Conservation (phyloP, 2,329 filamentous ascomycete species). For the Proliferodiscus dingleyae region DNA sequence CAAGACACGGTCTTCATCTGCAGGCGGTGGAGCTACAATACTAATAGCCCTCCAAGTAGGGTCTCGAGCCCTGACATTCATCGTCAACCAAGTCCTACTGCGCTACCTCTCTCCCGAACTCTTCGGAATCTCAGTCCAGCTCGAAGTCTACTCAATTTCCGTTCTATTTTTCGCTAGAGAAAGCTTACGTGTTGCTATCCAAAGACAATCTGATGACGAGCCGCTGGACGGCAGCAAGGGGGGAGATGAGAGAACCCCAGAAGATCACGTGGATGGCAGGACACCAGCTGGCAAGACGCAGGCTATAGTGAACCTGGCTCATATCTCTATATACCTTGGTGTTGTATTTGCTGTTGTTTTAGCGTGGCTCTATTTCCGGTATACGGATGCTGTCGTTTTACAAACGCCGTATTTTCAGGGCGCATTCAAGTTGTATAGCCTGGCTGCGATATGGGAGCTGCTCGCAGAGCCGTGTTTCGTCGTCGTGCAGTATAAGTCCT, state of each 20-base stretch:
- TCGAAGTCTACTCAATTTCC: constrained; percentile 89
- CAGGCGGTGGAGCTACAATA: constrained; percentile 22
- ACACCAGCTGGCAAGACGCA: constrained; percentile 49
- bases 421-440: constrained; percentile 50
- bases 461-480: constrained; percentile 85
- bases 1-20: constrained; percentile 16
- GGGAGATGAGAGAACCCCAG: constrained; percentile 13
- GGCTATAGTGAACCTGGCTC: constrained; percentile 82
- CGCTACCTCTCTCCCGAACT: constrained; percentile 81
- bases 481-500: constrained; percentile 73
- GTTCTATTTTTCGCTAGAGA: constrained; percentile 94
- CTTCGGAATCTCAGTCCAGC: constrained; percentile 79
- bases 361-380: constrained; percentile 62
- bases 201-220: constrained; percentile 62
- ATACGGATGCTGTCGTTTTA: constrained; percentile 43
- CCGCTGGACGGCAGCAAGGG: constrained; percentile 17
- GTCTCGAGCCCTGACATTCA: constrained; percentile 85
- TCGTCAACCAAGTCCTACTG: constrained; percentile 85
- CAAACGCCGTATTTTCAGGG: constrained; percentile 57
- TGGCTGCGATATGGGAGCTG: constrained; percentile 66
- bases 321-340: constrained; percentile 69
- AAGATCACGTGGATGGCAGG: constrained; percentile 23
- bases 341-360: constrained; percentile 58
- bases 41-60: constrained; percentile 83
- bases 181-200: constrained; percentile 83